Conservation (phyloP, 495 filamentous ascomycete species). For the Trichoderma parareesei region DNA sequence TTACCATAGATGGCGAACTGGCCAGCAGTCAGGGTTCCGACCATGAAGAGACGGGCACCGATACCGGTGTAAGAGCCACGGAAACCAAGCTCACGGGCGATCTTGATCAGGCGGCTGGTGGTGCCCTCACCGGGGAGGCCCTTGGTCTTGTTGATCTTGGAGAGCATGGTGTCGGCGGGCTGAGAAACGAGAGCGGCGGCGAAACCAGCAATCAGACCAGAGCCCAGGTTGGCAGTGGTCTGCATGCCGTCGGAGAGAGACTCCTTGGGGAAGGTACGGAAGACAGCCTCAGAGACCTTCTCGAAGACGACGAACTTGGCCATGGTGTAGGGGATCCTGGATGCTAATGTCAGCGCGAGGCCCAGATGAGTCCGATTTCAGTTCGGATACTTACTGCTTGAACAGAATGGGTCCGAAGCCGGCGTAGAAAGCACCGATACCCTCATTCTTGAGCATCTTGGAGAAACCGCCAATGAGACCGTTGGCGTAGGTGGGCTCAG, state of each 20-base stretch:
- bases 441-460: conserved; percentile 81
- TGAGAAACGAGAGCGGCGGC: conserved; percentile 94
- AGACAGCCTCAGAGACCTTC: conserved; percentile 83
- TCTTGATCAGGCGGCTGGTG: conserved; percentile 86
- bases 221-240: conserved; percentile 88
- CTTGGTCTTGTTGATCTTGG: conserved; percentile 99
- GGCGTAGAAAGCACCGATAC: conserved; percentile 85
- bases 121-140: conserved; percentile 93
- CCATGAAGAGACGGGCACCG: conserved; percentile 85
- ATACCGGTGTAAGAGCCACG: conserved; percentile 85
- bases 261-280: conserved; percentile 66
- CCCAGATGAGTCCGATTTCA: conserved; percentile 45
- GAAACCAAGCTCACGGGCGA: conserved; percentile 87
- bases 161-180: conserved; percentile 97
- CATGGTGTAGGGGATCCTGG: conserved; percentile 98
- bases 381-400: conserved; percentile 89
- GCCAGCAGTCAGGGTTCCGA: conserved; percentile 70
- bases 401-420: conserved; percentile 90
- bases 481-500: conserved; percentile 75
- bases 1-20: conserved; percentile 97
- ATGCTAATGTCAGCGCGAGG: background rate
- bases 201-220: conserved; percentile 95
- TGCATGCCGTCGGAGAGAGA: conserved; percentile 62
- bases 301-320: conserved; percentile 99
- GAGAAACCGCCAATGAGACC: conserved; percentile 74